Percentiles rank a stretch among this genome's conserved stretches.
Evolutionary conservation across 768 basidiomycete species (phyloP).

Genomic region (Cystobasidium onofrii): DNA sequence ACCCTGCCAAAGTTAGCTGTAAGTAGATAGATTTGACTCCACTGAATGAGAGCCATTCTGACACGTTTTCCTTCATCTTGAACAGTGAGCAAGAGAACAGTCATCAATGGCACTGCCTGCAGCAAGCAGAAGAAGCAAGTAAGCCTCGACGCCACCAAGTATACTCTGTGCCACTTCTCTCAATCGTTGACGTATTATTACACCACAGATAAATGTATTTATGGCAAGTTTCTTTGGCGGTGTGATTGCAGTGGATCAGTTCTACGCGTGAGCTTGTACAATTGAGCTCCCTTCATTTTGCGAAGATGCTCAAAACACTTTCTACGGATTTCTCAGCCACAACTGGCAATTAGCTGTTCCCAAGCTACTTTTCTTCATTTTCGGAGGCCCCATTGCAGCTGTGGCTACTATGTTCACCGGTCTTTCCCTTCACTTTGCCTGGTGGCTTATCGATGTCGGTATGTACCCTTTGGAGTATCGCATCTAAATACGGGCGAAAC

Average conservation of each 20-base stretch:
- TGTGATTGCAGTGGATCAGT: neutral
- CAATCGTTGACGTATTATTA: neutral
- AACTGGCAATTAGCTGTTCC: constrained; percentile 21
- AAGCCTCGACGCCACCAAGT: neutral
- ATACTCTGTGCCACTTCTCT: neutral
- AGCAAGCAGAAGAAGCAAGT: neutral
- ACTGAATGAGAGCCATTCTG: no score
- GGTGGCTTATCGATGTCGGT: constrained; percentile 16
- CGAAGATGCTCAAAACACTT: neutral
- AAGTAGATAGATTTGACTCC: no score
- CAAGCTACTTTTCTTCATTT: constrained; percentile 7
- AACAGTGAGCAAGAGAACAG: neutral
- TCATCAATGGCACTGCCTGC: neutral
- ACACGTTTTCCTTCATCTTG: no score
- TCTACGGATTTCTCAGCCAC: neutral
- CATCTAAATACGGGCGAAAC: no score
- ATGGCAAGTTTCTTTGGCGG: neutral
- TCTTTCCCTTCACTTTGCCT: constrained; percentile 18
- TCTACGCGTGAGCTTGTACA: neutral
- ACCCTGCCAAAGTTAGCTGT: neutral
- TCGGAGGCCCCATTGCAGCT: neutral
- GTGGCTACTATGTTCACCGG: neutral
- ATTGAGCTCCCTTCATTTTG: neutral
- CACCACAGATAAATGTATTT: neutral
- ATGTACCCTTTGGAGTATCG: neutral